Percentiles rank a stretch among this genome's conserved stretches.
Evolutionary conservation across 2,329 filamentous ascomycete genomes (phyloP).

Genomic region (Sarocladiaceae sp.): DNA sequence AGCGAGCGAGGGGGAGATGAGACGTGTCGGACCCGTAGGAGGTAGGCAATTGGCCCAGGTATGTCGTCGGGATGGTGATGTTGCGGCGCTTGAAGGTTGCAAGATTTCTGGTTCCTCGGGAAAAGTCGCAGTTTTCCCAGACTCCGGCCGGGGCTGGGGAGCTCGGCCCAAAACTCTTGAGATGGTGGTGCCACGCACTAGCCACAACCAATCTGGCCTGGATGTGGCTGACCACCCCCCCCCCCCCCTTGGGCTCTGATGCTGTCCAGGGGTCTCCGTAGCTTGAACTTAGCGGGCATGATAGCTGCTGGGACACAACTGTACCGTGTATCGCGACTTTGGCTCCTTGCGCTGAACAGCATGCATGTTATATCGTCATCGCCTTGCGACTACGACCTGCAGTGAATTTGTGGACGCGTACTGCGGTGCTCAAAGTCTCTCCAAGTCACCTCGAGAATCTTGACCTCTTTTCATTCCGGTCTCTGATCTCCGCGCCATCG

Average conservation of each 20-base stretch:
- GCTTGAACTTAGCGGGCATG: not conserved
- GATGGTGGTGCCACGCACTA: constrained; percentile 15
- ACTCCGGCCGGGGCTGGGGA: constrained; percentile 23
- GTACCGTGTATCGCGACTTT: constrained; percentile 3
- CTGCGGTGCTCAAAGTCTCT: too few relatives aligned
- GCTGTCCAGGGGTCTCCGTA: constrained; percentile 1
- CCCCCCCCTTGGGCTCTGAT: not conserved
- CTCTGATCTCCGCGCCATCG: not conserved
- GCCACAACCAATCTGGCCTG: constrained; percentile 5
- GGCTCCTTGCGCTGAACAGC: not conserved
- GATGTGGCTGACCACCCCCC: constrained; percentile 1
- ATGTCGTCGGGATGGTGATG: constrained; percentile 29
- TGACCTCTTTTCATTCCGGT: too few relatives aligned
- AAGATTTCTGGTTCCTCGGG: constrained; percentile 31
- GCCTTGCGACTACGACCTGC: not conserved
- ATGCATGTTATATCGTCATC: not conserved
- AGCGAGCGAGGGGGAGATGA: constrained; percentile 27
- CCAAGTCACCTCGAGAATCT: too few relatives aligned
- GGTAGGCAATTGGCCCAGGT: constrained; percentile 41
- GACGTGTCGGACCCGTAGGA: constrained; percentile 14
- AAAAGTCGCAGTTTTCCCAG: constrained; percentile 44
- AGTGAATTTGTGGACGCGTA: too few relatives aligned
- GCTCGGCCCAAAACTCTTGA: constrained; percentile 25
- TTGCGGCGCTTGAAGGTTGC: constrained; percentile 32
- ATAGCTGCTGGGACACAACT: not conserved